These are phyloP conservation scores for Yamadazyma mexicana DNA, from an alignment of 1,139 yeast genomes.

Conservation along the genomic window DNA sequence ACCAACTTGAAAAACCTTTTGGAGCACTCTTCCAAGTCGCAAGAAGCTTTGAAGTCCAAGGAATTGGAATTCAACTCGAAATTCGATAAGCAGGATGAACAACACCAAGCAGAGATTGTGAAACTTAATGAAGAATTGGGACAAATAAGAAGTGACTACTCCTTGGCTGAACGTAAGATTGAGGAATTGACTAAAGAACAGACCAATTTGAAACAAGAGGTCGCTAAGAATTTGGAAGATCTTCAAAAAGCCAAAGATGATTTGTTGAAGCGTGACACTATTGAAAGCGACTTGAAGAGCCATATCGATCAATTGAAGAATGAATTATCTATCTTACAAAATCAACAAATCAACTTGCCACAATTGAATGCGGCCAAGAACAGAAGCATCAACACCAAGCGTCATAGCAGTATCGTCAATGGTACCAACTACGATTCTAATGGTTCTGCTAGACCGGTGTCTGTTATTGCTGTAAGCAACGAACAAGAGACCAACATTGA, in stretches of 20 bases:
- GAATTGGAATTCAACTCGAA: constrained; percentile 55
- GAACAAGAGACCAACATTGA: constrained; percentile 60
- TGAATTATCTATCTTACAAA: constrained; percentile 56
- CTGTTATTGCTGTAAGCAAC: constrained; percentile 57
- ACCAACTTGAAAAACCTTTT: constrained; percentile 54
- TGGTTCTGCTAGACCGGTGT: constrained; percentile 44
- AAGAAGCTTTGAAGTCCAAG: constrained; percentile 54
- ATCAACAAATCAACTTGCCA: constrained; percentile 25
- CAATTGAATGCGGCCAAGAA: constrained; percentile 26
- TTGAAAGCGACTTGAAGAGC: constrained; percentile 67
- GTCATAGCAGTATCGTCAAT: constrained; percentile 41
- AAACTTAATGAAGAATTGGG: constrained; percentile 59
- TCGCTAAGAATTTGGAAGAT: constrained; percentile 59
- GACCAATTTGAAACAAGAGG: constrained; percentile 61
- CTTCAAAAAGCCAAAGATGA: constrained; percentile 63
- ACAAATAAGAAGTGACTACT: constrained; percentile 57
- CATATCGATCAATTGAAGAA: constrained; percentile 70
- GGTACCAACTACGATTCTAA: constrained; percentile 32
- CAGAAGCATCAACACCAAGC: constrained; percentile 34
- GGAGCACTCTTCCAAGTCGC: constrained; percentile 58
- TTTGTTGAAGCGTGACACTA: constrained; percentile 61
- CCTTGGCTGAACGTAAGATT: constrained; percentile 61
- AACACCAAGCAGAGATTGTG: constrained; percentile 52
- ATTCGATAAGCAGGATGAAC: constrained; percentile 43
- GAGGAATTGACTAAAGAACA: constrained; percentile 67